Conservation (phyloP, 106 monocot species). For the Vanilla planifolia region DNA sequence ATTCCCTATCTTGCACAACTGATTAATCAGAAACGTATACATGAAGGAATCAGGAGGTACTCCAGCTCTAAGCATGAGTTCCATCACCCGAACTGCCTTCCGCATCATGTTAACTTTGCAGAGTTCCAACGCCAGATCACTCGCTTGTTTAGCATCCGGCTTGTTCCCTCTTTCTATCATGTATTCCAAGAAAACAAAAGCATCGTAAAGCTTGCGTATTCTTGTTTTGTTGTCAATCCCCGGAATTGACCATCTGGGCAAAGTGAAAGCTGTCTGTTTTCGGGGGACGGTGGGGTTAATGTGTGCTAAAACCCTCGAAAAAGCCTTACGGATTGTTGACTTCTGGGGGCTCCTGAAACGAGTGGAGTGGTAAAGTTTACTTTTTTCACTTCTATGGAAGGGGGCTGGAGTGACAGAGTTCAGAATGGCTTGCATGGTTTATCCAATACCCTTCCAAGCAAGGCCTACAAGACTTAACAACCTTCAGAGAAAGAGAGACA, state of each 20-base stretch:
- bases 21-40: slow-evolving; percentile 62
- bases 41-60: slow-evolving; percentile 29
- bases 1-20: slow-evolving; percentile 72
- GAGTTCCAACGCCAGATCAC: slow-evolving; percentile 58
- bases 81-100: slow-evolving; percentile 72
- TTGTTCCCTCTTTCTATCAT: slow-evolving; percentile 60
- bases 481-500: no score
- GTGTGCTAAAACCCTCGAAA: slow-evolving; percentile 20
- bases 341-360: slow-evolving; percentile 16
- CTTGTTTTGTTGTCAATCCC: slow-evolving; percentile 38
- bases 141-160: slow-evolving; percentile 42
- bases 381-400: slow-evolving; percentile 11
- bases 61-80: slow-evolving; percentile 44
- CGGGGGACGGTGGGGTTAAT: slow-evolving; percentile 17
- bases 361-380: slow-evolving; percentile 16
- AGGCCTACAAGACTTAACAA: no score
- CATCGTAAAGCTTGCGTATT: slow-evolving; percentile 58
- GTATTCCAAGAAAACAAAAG: slow-evolving; percentile 60
- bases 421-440: slow-evolving; percentile 26
- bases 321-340: slow-evolving; percentile 18
- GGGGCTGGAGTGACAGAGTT: slow-evolving; percentile 27
- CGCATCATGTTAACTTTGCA: slow-evolving; percentile 63
- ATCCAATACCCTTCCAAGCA: no score
- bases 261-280: slow-evolving; percentile 25
- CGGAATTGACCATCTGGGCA: slow-evolving; percentile 48